Evolutionary conservation across 306 rosid genomes (phyloP).

Genomic region (Cajanus cajan): DNA sequence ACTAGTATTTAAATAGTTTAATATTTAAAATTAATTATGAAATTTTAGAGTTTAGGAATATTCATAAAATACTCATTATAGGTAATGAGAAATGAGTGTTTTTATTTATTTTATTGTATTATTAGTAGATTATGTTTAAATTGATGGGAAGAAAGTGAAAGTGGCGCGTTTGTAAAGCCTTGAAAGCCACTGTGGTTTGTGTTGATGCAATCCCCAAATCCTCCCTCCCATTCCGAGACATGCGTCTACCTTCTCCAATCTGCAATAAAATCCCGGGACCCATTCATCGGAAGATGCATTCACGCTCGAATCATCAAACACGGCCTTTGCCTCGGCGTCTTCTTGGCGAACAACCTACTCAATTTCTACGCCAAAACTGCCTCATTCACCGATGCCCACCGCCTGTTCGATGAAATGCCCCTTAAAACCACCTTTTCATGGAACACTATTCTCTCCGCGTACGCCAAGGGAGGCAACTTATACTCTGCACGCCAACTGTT

Average conservation of each 20-base stretch:
- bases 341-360: constrained; percentile 68
- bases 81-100: too few relatives aligned
- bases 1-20: too few relatives aligned
- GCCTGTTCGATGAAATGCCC: constrained; percentile 72
- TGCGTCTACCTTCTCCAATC: constrained; percentile 60
- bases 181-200: too few relatives aligned
- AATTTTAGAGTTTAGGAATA: too few relatives aligned
- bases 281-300: constrained; percentile 50
- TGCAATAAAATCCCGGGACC: constrained; percentile 51
- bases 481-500: constrained; percentile 51
- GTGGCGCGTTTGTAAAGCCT: too few relatives aligned
- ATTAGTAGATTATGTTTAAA: too few relatives aligned
- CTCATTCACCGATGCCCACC: constrained; percentile 49
- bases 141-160: too few relatives aligned
- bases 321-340: constrained; percentile 61
- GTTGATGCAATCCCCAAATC: constrained; percentile 43
- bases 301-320: constrained; percentile 68
- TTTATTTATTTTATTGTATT: too few relatives aligned
- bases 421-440: constrained; percentile 52
- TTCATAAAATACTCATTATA: too few relatives aligned
- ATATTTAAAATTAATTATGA: too few relatives aligned
- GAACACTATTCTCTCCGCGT: constrained; percentile 75
- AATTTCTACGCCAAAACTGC: constrained; percentile 56
- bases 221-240: constrained; percentile 40
- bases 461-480: constrained; percentile 63